Evolutionary conservation across 1,139 yeast species (phyloP).

Genomic region (Pichia cactophila): DNA sequence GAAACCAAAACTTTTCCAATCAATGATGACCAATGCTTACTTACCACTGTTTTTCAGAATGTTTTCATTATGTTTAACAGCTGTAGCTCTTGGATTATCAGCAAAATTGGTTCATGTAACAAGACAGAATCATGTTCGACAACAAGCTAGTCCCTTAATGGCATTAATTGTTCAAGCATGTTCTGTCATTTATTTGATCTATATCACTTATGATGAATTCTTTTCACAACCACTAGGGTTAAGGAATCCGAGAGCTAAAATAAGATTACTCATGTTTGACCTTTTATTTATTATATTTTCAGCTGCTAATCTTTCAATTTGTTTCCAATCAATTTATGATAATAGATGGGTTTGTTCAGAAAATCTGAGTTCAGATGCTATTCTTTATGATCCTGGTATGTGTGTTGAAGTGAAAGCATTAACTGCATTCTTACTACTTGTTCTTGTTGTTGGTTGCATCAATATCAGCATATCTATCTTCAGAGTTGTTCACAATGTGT

Average conservation of each 20-base stretch:
- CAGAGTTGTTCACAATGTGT: constrained; percentile 72
- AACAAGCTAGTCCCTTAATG: constrained; percentile 89
- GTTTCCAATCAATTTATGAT: constrained; percentile 79
- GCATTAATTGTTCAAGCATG: constrained; percentile 77
- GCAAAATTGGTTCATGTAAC: constrained; percentile 51
- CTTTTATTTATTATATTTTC: constrained; percentile 82
- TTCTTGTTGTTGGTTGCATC: constrained; percentile 73
- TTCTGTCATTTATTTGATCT: constrained; percentile 69
- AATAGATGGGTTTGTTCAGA: constrained; percentile 68
- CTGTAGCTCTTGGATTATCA: constrained; percentile 62
- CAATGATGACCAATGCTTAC: constrained; percentile 68
- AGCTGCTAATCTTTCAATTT: constrained; percentile 80
- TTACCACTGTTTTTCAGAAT: constrained; percentile 72
- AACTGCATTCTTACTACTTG: constrained; percentile 70
- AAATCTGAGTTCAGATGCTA: constrained; percentile 13
- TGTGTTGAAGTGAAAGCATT: constrained; percentile 78
- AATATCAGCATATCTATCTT: constrained; percentile 79
- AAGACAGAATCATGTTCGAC: constrained; percentile 42
- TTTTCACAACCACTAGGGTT: constrained; percentile 86
- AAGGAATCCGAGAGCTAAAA: constrained; percentile 74
- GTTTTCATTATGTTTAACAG: constrained; percentile 53
- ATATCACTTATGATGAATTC: constrained; percentile 86
- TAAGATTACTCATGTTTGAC: constrained; percentile 71
- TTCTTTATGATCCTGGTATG: constrained; percentile 27
- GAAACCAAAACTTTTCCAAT: constrained; percentile 51